Evolutionary conservation across 805 yeast species (phyloP), one percentile per base, ranked within the genome.

Genomic region (Starmerella apis): DNA sequence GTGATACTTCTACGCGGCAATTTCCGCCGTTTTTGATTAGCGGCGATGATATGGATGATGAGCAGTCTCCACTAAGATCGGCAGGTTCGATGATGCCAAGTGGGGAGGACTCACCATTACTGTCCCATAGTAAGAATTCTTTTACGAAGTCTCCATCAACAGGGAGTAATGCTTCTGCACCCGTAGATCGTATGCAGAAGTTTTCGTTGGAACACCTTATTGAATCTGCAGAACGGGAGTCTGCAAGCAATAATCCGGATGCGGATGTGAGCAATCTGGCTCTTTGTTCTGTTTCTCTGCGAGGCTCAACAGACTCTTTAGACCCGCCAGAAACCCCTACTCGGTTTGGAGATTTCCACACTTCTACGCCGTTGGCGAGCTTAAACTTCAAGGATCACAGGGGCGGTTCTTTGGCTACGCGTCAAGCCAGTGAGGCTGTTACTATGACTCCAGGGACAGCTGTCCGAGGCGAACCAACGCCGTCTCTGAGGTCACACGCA

Each of bases 381-480:
- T 13, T 50, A 5, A 36, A 36, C 19, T 25, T 22, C 39, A 18
- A 16, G 13, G 32, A 30, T 16, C 22, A 41, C 4, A 16, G 37
- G 7, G 31, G 24, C n/a, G 45, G n/a, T 10, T 48, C 50, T n/a
- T 24, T 39, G 11, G 59, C 60, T 18, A 35, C 55, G 24, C 54
- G 63, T 22, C 58, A 54, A 27, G 44, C 22, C 8, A 51, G 56
- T 30, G 59, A 56, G 36, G 60, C 61, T 11, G 43, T 50, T 30
- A 59, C 63, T 6, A 46, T 50, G 36, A 59, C 63, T 9, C 57
- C 59, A 4, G 56, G 60, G 16, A 52, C 58, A 3, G 46, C 45
- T 8, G 48, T 43, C 1, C 13, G 37, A n/a, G 19, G 37, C 25
- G 46, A 33, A 10, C 50, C 43, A 11, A n/a, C n/a, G 20, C 37